Conservation (phyloP, 352 stramenopile species). For the Poterioochromonas sp. region DNA sequence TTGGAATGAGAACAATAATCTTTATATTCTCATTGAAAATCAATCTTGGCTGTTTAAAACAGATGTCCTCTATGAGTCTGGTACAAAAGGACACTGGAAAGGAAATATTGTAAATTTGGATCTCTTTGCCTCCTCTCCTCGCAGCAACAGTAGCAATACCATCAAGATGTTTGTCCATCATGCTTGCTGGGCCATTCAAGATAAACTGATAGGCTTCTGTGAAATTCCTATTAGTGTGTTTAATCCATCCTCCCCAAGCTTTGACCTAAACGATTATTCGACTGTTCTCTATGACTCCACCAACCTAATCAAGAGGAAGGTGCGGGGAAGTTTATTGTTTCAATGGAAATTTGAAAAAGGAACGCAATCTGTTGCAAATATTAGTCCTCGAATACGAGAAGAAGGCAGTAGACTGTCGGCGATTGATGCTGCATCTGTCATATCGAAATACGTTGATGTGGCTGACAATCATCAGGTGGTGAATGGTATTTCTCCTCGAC, state of each 20-base stretch:
- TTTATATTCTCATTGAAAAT: not conserved
- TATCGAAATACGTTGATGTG: not conserved
- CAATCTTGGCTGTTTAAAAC: not conserved
- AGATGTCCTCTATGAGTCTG: not conserved
- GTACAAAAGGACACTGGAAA: not conserved
- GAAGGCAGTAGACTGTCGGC: no score
- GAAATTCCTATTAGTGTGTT: not conserved
- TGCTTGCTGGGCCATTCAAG: not conserved
- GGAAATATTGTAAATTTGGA: not conserved
- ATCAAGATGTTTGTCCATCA: not conserved
- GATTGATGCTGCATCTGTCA: not conserved
- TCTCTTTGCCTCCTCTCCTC: not conserved
- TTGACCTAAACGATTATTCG: not conserved
- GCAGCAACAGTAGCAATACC: not conserved
- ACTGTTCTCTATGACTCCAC: not conserved
- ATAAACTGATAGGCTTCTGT: not conserved
- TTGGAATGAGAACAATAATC: not conserved
- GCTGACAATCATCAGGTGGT: not conserved
- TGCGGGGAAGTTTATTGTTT: not conserved
- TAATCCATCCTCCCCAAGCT: not conserved
- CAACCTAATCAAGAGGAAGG: not conserved
- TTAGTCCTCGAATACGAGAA: no score
- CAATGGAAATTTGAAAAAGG: not conserved
- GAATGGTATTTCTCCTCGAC: not conserved
- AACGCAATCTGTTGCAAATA: not conserved